phyloP scores from a whole-genome alignment of 2,329 filamentous ascomycete genomes.

The Calonectria pseudoreteaudii region DNA sequence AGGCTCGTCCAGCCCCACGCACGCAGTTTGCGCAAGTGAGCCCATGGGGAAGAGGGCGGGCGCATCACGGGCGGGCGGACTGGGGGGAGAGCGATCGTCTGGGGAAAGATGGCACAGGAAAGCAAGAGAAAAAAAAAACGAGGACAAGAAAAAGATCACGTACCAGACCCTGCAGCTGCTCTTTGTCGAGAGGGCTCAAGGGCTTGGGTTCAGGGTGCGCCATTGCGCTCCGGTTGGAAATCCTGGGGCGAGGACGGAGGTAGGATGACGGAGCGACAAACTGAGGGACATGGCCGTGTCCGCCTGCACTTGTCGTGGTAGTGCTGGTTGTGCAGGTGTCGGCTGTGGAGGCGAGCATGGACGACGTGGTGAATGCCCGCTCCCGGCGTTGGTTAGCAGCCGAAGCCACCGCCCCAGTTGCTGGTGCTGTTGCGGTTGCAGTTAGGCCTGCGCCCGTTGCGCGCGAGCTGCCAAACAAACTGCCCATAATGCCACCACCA shows the following conservation, averaged over 20 bases:
- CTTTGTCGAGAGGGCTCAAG: slow-evolving; percentile 75
- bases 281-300: slow-evolving; percentile 57
- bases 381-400: slow-evolving; percentile 17
- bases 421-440: neutral
- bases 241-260: slow-evolving; percentile 58
- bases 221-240: slow-evolving; percentile 50
- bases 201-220: slow-evolving; percentile 53
- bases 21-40: slow-evolving; percentile 22
- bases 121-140: slow-evolving; percentile 6
- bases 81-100: slow-evolving; percentile 1
- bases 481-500: neutral
- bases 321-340: slow-evolving; percentile 36
- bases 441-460: neutral
- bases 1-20: slow-evolving; percentile 31
- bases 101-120: slow-evolving; percentile 8
- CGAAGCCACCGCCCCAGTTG: neutral
- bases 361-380: slow-evolving; percentile 31
- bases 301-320: slow-evolving; percentile 31
- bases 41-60: slow-evolving; percentile 17
- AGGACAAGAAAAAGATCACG: slow-evolving; percentile 48
- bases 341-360: slow-evolving; percentile 30
- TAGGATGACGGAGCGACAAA: slow-evolving; percentile 72
- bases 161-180: slow-evolving; percentile 84
- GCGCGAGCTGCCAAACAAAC: neutral
- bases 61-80: slow-evolving; percentile 36